Base-by-base conservation (phyloP, 2,329 filamentous ascomycete genomes). In the Phialophora chinensis region DNA sequence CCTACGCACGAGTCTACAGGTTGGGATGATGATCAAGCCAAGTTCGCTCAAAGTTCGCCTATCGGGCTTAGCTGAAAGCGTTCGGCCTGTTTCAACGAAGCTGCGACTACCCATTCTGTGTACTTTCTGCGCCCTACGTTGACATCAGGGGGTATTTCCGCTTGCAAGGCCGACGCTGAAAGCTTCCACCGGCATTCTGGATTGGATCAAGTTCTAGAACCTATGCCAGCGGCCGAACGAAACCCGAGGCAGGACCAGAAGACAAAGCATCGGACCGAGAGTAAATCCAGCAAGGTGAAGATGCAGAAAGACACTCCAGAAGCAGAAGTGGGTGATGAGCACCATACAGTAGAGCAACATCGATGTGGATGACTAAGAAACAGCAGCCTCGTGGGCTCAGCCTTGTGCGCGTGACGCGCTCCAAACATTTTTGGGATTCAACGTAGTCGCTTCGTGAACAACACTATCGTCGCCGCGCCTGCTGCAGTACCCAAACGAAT, bases 381-480 rank as follows among this genome's bases (percentile, higher is more conserved):
- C 17, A 29, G 5, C 25, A 49, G 35, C 27, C 42, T 50, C 23
- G 27, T 33, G 25, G 25, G 44, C 25, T 27, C 49, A 52, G 49
- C 49, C 49, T 52, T 12, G 49, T 27, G 38, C 38, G 38, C 38
- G 38, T n/a, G 38, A 44, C 49, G 49, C 49, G 49, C 49, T 52
- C 23, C 23, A 52, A 52, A 52, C 25, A 52, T 27, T 52, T 52
- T 27, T 11, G 20, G 49, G 17, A 44, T 44, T n/a, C 38, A n/a
- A 44, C 38, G 8, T 20, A 1, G 38, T n/a, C 38, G 17, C 38
- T n/a, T 44, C 8, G 38, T 20, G 38, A 44, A 20, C 38, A 44
- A 44, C 17, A 44, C 38, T 5, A 44, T n/a, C 38, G 38, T 44
- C 38, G 38, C 38, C n/a, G 38, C 17, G 2, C 17, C 38, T 44